Evolutionary conservation across 805 yeast genomes (phyloP).

Genomic region (Kockiozyma suomiensis): DNA sequence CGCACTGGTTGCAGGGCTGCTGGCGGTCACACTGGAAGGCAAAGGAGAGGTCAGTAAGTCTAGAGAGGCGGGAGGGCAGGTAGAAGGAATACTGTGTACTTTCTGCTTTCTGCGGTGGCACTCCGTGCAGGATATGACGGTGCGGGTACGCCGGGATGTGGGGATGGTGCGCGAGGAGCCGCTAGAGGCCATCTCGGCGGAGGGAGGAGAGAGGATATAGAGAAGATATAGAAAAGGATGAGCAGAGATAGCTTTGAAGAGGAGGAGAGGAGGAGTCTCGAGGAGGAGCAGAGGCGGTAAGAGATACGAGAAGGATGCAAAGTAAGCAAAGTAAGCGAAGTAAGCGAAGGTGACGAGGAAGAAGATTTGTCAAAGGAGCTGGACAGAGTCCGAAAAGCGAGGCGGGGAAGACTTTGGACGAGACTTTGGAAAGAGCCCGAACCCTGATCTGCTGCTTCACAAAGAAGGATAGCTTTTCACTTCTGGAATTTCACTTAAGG

Average conservation of each 20-base stretch:
- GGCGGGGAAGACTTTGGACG: not conserved
- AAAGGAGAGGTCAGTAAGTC: not conserved
- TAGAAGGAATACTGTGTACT: no score
- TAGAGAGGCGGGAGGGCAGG: no score
- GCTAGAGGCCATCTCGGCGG: slow-evolving; percentile 10
- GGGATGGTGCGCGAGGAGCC: slow-evolving; percentile 10
- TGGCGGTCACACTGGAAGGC: slow-evolving; percentile 32
- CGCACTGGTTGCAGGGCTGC: slow-evolving; percentile 31
- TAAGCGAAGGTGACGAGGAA: not conserved
- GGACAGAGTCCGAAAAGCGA: no score
- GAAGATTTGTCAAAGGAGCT: no score
- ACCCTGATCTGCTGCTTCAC: slow-evolving; percentile 2
- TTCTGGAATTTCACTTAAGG: no score
- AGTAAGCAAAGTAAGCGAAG: not conserved
- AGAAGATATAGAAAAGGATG: not conserved
- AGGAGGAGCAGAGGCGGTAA: not conserved
- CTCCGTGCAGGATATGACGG: slow-evolving; percentile 31
- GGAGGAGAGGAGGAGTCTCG: not conserved
- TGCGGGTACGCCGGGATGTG: slow-evolving; percentile 23
- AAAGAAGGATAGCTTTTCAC: no score
- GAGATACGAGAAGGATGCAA: no score
- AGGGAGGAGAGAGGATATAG: not conserved
- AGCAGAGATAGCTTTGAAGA: no score
- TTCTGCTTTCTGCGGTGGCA: slow-evolving; percentile 34
- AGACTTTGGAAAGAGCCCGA: not conserved